phyloP scores from a whole-genome alignment of 2,329 filamentous ascomycete genomes.

The Cladophialophora psammophila region DNA sequence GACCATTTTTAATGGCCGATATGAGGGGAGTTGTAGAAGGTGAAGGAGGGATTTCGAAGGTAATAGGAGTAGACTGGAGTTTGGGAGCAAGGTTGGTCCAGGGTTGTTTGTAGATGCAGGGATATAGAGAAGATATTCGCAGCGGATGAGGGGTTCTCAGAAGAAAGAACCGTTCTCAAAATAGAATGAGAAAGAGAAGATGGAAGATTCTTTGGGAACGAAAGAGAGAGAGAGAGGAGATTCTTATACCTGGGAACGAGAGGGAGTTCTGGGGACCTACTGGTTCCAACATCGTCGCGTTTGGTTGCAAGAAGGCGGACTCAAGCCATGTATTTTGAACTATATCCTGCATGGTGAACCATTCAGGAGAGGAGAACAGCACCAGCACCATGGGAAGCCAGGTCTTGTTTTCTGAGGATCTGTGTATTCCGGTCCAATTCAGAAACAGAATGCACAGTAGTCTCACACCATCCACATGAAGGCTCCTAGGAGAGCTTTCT shows the following conservation, averaged over 20 bases:
- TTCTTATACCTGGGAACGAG: neutral
- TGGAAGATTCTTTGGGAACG: neutral
- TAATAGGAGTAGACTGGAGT: neutral
- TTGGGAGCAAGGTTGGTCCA: neutral
- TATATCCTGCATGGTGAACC: neutral
- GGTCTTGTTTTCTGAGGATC: neutral
- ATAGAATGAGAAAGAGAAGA: neutral
- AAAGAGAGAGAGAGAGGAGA: neutral
- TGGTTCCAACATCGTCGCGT: neutral
- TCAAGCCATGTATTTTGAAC: neutral
- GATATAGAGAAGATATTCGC: neutral
- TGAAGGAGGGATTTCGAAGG: neutral
- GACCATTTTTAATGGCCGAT: slow-evolving; percentile 20
- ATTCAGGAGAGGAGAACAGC: neutral
- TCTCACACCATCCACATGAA: neutral
- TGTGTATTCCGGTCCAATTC: neutral
- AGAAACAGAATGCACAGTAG: neutral
- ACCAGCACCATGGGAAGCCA: neutral
- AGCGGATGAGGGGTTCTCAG: neutral
- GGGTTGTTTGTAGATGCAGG: neutral
- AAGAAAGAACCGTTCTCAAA: neutral
- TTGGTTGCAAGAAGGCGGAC: neutral
- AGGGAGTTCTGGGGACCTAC: neutral
- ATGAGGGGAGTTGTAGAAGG: neutral
- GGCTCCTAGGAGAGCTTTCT: neutral